Base-by-base conservation (phyloP, 1,139 yeast genomes). In the Nakaseomyces bracarensis region DNA sequence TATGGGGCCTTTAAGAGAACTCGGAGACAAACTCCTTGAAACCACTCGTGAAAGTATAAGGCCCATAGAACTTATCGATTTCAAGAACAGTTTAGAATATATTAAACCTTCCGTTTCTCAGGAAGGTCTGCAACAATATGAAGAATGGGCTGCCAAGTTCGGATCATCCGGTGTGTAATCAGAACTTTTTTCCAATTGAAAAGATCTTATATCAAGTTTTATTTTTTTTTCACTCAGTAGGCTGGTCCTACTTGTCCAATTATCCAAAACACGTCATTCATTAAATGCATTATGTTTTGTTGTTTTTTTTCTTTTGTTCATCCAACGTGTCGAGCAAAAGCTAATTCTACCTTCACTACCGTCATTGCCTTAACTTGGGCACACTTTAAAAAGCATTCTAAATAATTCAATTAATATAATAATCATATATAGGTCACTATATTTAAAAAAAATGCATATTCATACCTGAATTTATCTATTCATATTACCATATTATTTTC, bases 1-100 rank as follows among this genome's bases (percentile, higher is more conserved):
- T 1, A 89, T 91, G 96, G 96, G 97, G 0, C 98, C 98, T 1
- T 67, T 93, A 43, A 70, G 98, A 50, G 81, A 89, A 25, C 69
- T 91, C 26, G 98, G 98, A 3, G 97, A 91, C 49, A 79, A 84
- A 43, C 70, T 93, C 46, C 68, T 93, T 47, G 75, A 79, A 51
- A 89, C 96, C 0, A 84, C 91, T 5, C 81, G 91, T 18, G 95
- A 85, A 42, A 81, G 80, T 49, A 89, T 93, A 45, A 67, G 98
- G 45, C 82, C 96, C 0, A 78, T 93, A 48, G 72, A 73, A 31
- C 65, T 87, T 42, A 71, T 70, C 21, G 98, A 93, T 63, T 93
- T 93, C 60, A 70, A 70, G 44, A 75, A 71, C 38, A 84, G 96
- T 60, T 70, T 93, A 65, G 75, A 75, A 45, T 83, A 85, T 51